Base-by-base conservation (phyloP, 768 basidiomycete species). In the Suillus clintonianus region DNA sequence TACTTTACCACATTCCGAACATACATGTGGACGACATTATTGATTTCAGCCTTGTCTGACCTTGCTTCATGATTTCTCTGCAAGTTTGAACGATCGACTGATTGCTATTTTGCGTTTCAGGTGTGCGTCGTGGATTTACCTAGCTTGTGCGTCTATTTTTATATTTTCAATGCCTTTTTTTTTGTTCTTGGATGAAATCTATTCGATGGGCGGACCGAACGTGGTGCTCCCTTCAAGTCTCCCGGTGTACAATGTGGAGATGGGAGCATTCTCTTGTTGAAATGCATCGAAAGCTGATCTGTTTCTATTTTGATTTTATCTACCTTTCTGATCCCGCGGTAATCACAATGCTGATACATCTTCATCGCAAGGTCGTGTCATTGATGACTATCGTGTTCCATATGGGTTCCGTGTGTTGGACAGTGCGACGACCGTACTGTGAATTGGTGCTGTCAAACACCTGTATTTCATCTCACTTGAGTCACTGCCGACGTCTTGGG, bases 11-110 rank as follows among this genome's bases (percentile, higher is more conserved):
- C 89, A 90, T 91, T 91, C 91, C 81, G 85, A 92, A 86, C 69
- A 63, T 62, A 71, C 67, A 64, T 92, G 91, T 87, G 86, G 91
- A 92, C 80, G 80, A 79, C 75, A 73, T 78, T 72, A 85, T 87
- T 74, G 81, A 87, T 93, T 92, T 94, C 91, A 94, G 92, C 92
- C 92, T 94, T 94, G 91, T 91, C 92, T 93, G 92, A 93, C 68
- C 61, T 63, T 45, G 62, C 43, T 70, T 50, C 0, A 63, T 27
- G 27, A 69, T 57, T 60, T 60, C 39, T 56, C 56, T n/a, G n/a
- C n/a, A 36, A 22, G 22, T 34, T 54, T 22, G 10, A 34, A 53
- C 39, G 17, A 57, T 13, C 10, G 5, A 19, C 56, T 57, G 27
- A 57, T 41, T 0, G 4, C 47, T 47, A 22, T 13, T 17, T 30